Conservation (phyloP, 306 rosid genomes). For the Boehmeria nivea region DNA sequence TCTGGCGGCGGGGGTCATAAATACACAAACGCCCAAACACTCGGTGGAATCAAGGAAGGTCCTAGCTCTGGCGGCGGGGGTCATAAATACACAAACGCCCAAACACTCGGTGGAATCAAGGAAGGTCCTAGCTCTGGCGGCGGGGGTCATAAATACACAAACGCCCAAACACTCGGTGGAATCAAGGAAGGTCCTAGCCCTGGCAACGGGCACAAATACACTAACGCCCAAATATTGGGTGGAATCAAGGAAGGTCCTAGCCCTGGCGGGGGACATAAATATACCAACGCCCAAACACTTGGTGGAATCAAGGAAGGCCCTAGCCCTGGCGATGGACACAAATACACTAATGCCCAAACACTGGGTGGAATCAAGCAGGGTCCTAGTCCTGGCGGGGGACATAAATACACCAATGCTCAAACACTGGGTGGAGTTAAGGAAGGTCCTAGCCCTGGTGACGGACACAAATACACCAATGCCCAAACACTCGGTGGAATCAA, state of each 20-base stretch:
- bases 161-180: no score
- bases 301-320: conserved; percentile 40
- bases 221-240: no score
- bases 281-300: conserved; percentile 12
- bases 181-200: no score
- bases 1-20: no score
- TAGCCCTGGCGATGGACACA: conserved; percentile 25
- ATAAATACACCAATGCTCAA: conserved; percentile 6
- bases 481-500: conserved; percentile 20
- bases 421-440: conserved; percentile 15
- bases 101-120: conserved; percentile 17
- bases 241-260: no score
- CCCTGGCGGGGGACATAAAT: conserved; percentile 34
- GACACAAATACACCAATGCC: conserved; percentile 16
- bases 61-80: conserved; percentile 1
- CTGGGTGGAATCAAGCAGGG: conserved; percentile 25
- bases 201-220: no score
- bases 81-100: conserved; percentile 7
- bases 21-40: no score
- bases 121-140: conserved; percentile 31
- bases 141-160: conserved; percentile 1
- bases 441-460: conserved; percentile 28
- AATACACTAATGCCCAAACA: not conserved
- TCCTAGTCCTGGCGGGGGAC: conserved; percentile 22
- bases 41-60: no score